Evolutionary conservation across 2,329 filamentous ascomycete genomes (phyloP).

Genomic region (Colletotrichum eleusines): DNA sequence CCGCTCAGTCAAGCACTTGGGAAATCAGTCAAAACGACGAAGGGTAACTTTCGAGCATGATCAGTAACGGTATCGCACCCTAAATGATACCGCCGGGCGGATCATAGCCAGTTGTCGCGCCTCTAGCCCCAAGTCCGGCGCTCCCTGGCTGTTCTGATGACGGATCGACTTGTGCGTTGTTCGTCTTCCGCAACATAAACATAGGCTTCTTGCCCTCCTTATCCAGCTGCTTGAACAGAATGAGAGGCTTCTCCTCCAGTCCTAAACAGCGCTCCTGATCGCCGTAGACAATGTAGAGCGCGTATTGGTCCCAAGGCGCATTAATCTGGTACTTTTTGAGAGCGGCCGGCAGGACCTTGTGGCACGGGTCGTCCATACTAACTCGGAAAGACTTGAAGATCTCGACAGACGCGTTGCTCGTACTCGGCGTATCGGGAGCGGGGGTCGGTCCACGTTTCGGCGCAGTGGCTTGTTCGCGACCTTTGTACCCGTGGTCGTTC

Average conservation of each 20-base stretch:
- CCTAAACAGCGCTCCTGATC: conserved; percentile 95
- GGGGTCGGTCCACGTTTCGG: conserved; percentile 73
- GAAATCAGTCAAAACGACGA: conserved; percentile 35
- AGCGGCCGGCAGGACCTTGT: conserved; percentile 95
- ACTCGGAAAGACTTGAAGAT: conserved; percentile 99
- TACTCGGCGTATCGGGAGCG: conserved; percentile 70
- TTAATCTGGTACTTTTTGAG: conserved; percentile 99
- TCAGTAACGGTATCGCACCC: conserved; percentile 38
- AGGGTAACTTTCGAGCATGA: conserved; percentile 31
- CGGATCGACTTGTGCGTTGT: conserved; percentile 62
- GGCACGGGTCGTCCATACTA: conserved; percentile 96
- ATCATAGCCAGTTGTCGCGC: conserved; percentile 63
- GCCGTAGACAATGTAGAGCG: conserved; percentile 98
- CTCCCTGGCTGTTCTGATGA: conserved; percentile 63
- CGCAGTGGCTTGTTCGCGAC: conserved; percentile 54
- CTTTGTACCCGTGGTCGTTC: conserved; percentile 46
- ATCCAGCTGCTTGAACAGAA: conserved; percentile 96
- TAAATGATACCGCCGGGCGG: conserved; percentile 72
- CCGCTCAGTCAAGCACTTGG: conserved; percentile 16
- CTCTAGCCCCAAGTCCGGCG: conserved; percentile 61
- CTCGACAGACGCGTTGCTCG: conserved; percentile 77
- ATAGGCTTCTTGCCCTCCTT: conserved; percentile 98
- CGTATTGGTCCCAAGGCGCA: conserved; percentile 96
- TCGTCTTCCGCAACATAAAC: conserved; percentile 92
- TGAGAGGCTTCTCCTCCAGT: conserved; percentile 91